Evolutionary conservation across 305 asterid species (phyloP).

Genomic region (Solanum chacoense): DNA sequence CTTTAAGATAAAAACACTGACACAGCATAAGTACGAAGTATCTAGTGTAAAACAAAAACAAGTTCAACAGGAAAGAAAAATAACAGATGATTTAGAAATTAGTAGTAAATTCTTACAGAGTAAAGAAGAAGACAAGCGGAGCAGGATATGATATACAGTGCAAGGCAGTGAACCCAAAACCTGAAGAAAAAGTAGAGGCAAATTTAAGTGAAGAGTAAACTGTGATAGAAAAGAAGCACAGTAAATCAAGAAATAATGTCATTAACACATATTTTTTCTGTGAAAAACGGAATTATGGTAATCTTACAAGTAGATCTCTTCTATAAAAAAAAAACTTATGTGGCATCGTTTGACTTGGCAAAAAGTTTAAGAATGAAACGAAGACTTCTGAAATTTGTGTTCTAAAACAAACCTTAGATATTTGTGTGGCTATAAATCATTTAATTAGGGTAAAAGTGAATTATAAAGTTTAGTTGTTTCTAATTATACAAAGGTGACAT

Average conservation of each 20-base stretch:
- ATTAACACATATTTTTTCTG: neutral
- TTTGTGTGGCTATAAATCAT: neutral
- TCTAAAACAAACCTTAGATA: neutral
- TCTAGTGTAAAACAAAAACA: neutral
- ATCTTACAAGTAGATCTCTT: neutral
- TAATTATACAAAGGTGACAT: neutral
- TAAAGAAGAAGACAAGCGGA: conserved; percentile 71
- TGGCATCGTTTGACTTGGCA: neutral
- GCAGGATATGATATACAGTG: conserved; percentile 57
- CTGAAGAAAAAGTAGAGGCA: conserved; percentile 24
- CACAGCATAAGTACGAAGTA: neutral
- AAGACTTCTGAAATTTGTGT: neutral
- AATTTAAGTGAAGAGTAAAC: neutral
- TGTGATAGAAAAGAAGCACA: neutral
- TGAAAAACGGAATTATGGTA: neutral
- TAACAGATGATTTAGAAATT: neutral
- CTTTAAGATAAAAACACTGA: neutral
- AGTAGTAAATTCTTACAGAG: conserved; percentile 44
- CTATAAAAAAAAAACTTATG: neutral
- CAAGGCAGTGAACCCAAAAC: conserved; percentile 90
- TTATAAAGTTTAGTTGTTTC: neutral
- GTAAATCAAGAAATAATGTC: neutral
- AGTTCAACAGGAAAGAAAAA: conserved; percentile 2
- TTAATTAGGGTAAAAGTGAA: neutral
- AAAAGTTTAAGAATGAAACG: neutral